Conservation (phyloP, 2,329 filamentous ascomycete species). For the Pestalotiopsis fici region DNA sequence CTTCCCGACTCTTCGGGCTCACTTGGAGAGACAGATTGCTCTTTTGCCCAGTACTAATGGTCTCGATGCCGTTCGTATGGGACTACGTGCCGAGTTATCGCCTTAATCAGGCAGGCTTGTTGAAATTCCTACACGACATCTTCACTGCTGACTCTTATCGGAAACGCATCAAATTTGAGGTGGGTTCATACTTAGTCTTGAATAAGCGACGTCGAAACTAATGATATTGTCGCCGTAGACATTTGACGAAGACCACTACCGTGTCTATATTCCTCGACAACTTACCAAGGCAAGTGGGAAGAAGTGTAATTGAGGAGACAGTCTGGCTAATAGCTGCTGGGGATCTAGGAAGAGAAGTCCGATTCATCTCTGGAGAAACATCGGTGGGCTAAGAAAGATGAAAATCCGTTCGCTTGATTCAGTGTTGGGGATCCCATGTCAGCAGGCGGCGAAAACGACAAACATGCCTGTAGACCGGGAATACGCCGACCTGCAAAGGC, state of each 20-base stretch:
- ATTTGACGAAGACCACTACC: not conserved
- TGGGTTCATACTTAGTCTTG: not conserved
- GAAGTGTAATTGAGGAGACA: not conserved
- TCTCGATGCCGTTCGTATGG: not conserved
- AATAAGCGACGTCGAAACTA: not conserved
- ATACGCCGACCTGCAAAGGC: not conserved
- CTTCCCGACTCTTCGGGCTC: not conserved
- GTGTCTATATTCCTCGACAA: not conserved
- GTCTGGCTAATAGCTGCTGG: not conserved
- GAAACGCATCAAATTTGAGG: not conserved
- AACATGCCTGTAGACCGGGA: not conserved
- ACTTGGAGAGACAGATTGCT: not conserved
- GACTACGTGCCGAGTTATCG: not conserved
- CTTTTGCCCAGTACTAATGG: not conserved
- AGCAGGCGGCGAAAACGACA: not conserved
- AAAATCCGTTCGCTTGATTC: not conserved
- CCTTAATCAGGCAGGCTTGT: not conserved
- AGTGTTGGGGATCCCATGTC: not conserved
- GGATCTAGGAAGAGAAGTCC: not conserved
- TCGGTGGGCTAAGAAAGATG: not conserved
- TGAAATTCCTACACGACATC: not conserved
- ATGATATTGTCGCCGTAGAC: not conserved
- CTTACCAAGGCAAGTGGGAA: not conserved
- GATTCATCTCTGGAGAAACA: not conserved
- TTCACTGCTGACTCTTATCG: not conserved